Evolutionary conservation across 2,329 filamentous ascomycete genomes (phyloP), one percentile per base, ranked within the genome.

Genomic region (Talaromyces funiculosus): DNA sequence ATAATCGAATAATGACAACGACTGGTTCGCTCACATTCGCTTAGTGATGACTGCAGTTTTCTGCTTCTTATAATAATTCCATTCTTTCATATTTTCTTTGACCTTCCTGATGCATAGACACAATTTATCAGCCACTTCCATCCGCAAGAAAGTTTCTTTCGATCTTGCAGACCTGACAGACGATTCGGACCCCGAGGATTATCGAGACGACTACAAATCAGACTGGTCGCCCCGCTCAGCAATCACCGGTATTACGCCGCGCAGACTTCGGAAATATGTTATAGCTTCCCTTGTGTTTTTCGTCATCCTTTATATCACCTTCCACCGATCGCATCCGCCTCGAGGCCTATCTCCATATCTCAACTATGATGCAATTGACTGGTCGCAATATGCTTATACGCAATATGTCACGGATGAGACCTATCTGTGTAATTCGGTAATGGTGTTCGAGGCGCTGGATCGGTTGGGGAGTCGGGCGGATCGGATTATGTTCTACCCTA

Each of bases 351-450:
- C 57, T 9, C 61, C 61, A 2, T 63, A 59, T 49, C 58, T 63
- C 3, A 62, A 60, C 20, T 64, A 64, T 58, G 63, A 64, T 10
- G 47, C 61, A 10, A 60, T 78, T 20, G 72, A 78, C 49, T 78
- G 76, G 76, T 72, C 73, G 16, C 72, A 69, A 42, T 77, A 70
- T 60, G 76, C 76, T n/a, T 78, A 78, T 61, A 75, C 69, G 22
- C 73, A 75, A 59, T 78, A 78, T 69, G 76, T 73, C 14, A 77
- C 76, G 1, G 72, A 71, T 18, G 72, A 70, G 43, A 69, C 73
- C 3, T 77, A 78, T 60, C 67, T 78, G 5, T 78, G 76, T 68
- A 78, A 77, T 60, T 70, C 71, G 2, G 60, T 78, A 43, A 75
- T 78, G 73, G 67, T 77, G 6, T 77, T 77, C 51, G 76, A 76